Base-by-base conservation (phyloP, 2,329 filamentous ascomycete species). In the Fusarium xyrophilum region DNA sequence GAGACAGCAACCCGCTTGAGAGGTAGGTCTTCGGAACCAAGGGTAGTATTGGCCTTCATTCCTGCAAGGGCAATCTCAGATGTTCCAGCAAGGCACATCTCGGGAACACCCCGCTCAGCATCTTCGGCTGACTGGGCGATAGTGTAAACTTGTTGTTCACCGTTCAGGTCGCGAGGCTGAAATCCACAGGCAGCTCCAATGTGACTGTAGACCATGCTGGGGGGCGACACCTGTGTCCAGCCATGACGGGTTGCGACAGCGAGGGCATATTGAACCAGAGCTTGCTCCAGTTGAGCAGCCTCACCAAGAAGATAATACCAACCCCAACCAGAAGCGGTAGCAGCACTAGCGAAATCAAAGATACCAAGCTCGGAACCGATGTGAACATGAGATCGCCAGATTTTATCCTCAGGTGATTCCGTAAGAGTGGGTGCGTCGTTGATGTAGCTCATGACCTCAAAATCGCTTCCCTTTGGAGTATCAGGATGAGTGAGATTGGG, bases 221-320 rank as follows among this genome's bases (percentile, higher is more conserved):
- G 96, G 8, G 96, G 95, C 9, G 91, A 88, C 11, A 96, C 92
- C 60, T 90, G 86, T 39, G 84, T 88, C 93, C 93, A 99, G 52
- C 93, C 93, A 68, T 88, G 85, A 50, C 85, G 86, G 58, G 89
- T 88, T 12, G 92, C 92, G 3, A 92, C 87, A 13, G 85, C 84
- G 6, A 98, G 84, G 0, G 96, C 90, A 78, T 96, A 97, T 77
- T 95, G 91, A 15, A 98, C 82, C 6, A 99, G 86, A 0, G 96
- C 96, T 76, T 98, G 95, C 80, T 99, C 96, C n/a, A 99, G 86
- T 77, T 96, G 88, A 1, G 94, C 94, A 12, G 89, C 96, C 75
- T 97, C 94, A 76, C 95, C 93, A n/a, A 93, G 84, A 14, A 99
- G 88, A 79, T 93, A 98, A 82, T 99, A 99, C 93, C 93, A 99